These are phyloP conservation scores for Fusarium chaquense DNA, from an alignment of 2,329 filamentous ascomycete genomes.

Conservation along the genomic window DNA sequence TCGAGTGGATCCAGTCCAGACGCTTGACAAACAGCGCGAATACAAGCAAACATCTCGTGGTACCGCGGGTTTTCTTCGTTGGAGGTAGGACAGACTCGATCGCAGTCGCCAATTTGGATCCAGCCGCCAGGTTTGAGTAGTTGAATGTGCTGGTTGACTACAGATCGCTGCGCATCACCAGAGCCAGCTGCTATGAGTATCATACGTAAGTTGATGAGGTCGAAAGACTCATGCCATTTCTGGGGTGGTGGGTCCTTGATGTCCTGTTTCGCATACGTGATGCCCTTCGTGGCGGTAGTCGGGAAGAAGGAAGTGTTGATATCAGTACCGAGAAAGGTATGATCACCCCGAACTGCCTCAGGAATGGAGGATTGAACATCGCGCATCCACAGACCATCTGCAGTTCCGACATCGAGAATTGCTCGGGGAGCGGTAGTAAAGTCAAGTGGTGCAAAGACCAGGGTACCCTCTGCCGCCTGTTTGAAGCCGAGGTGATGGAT, in stretches of 20 bases:
- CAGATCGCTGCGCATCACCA: not conserved
- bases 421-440: not conserved
- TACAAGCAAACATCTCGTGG: constrained; percentile 11
- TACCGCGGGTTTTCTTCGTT: not conserved
- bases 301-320: constrained; percentile 18
- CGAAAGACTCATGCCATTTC: not conserved
- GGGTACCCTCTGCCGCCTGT: constrained; percentile 1
- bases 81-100: constrained; percentile 9
- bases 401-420: constrained; percentile 9
- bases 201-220: constrained; percentile 22
- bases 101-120: constrained; percentile 20
- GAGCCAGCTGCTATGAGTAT: constrained; percentile 19
- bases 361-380: not conserved
- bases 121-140: constrained; percentile 20
- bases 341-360: not conserved
- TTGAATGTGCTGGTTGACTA: not conserved
- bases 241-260: not conserved
- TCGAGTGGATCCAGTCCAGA: constrained; percentile 11
- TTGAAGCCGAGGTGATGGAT: constrained; percentile 16
- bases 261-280: not conserved
- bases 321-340: constrained; percentile 10
- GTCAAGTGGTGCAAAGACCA: not conserved
- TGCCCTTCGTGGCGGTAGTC: rapidly evolving
- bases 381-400: constrained; percentile 21
- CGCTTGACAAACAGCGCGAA: constrained; percentile 3